These are phyloP conservation scores for Lactifluus echinatus DNA, from an alignment of 768 basidiomycete species.

Conservation along the genomic window DNA sequence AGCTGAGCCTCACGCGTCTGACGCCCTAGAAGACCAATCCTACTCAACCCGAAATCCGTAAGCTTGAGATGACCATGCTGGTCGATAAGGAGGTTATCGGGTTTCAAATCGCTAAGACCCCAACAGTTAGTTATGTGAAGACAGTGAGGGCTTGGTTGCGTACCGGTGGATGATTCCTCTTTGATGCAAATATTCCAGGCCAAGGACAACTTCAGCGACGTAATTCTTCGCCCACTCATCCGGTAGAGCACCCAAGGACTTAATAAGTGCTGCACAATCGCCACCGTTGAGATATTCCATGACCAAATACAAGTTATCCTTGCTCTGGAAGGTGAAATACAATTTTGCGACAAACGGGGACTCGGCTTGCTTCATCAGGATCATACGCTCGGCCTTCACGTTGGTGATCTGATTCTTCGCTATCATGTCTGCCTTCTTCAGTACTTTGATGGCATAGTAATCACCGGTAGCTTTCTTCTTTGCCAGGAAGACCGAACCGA, in stretches of 20 bases:
- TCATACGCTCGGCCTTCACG: constrained; percentile 99
- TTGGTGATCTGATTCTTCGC: constrained; percentile 99
- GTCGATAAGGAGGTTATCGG: constrained; percentile 97
- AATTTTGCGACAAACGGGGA: constrained; percentile 97
- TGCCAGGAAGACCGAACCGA: constrained; percentile 95
- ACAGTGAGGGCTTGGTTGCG: constrained; percentile 23
- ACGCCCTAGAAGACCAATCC: constrained; percentile 95
- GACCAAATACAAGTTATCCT: constrained; percentile 95
- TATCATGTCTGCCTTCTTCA: constrained; percentile 99
- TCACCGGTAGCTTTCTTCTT: constrained; percentile 98
- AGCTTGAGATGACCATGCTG: constrained; percentile 94
- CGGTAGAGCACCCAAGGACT: constrained; percentile 83
- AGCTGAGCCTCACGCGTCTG: constrained; percentile 66
- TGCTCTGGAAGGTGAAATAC: constrained; percentile 99
- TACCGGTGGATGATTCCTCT: constrained; percentile 95
- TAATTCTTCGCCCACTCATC: constrained; percentile 98
- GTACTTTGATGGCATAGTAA: constrained; percentile 99
- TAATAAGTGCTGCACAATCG: constrained; percentile 95
- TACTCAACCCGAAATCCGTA: constrained; percentile 94
- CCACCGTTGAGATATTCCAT: constrained; percentile 99
- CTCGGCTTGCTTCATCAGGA: constrained; percentile 98
- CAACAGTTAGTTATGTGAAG: constrained; percentile 5
- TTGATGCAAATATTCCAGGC: constrained; percentile 93
- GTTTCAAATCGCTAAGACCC: constrained; percentile 78
- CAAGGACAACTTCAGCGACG: constrained; percentile 91